Base-by-base conservation (phyloP, 305 asterid genomes). In the Andrographis paniculata region DNA sequence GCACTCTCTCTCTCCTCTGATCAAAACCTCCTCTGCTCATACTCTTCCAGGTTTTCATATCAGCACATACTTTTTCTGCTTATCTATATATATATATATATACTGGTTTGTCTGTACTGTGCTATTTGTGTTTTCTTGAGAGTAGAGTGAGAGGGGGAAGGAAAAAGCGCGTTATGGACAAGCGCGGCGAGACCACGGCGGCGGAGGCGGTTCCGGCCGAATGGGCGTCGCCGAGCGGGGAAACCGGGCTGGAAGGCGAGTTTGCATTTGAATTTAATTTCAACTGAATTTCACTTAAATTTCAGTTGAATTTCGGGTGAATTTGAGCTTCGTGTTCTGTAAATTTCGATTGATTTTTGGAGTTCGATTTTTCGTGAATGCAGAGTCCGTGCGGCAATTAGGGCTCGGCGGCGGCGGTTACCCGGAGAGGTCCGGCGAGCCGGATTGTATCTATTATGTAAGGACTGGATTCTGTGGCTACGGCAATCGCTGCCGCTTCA, bases 211-310 rank as follows among this genome's bases (percentile, higher is more conserved):
- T 64, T 22, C 65, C 74, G 61, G 79, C 72, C 70, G 94, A 85
- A 71, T 86, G 98, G 98, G 69, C 78, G 56, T 76, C 79, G 19
- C 92, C 94, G 12, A 88, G 80, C 1, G 95, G 89, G 9, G 83
- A 86, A 66, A 82, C 96, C 6, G 95, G 97, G 48, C 86, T 78
- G n/a, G 95, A 86, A 82, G 98, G 97, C 41, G 62, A 66, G 76
- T 72, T n/a, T 78, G 63, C 84, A 68, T 76, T 67, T 71, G 50
- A 63, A 67, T 82, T 73, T 73, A 68, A 74, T 77, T 79, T 76
- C 59, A 48, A 56, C 64, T 52, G 62, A 77, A 72, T 82, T 73
- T 73, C 78, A 64, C 64, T 47, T 60, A 61, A 68, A 74, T 77
- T 79, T 76, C 59, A 48, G 58, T 64, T 52, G 62, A 77, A 72